These are phyloP conservation scores for Aspergillus calidoustus DNA, from an alignment of 2,329 filamentous ascomycete genomes.

Conservation along the genomic window DNA sequence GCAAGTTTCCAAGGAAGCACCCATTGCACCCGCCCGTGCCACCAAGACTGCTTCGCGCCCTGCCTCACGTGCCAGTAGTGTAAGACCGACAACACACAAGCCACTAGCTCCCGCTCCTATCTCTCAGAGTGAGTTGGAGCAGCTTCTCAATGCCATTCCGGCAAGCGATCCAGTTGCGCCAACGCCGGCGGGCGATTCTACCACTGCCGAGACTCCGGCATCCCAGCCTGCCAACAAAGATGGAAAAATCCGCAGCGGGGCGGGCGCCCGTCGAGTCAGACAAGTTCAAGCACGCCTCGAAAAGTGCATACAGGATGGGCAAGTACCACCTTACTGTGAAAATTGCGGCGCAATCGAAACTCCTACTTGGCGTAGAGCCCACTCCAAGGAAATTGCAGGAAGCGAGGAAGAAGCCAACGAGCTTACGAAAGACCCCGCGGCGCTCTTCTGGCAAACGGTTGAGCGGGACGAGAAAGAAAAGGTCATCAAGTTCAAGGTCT, in stretches of 20 bases:
- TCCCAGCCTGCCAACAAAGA: conserved; percentile 35
- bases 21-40: conserved; percentile 29
- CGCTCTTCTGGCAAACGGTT: conserved; percentile 74
- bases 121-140: conserved; percentile 40
- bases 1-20: conserved; percentile 23
- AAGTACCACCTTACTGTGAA: conserved; percentile 84
- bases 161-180: conserved; percentile 57
- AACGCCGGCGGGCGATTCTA: conserved; percentile 48
- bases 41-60: conserved; percentile 40
- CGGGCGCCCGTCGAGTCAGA: conserved; percentile 69
- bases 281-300: conserved; percentile 62
- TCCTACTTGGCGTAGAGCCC: conserved; percentile 93
- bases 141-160: conserved; percentile 41
- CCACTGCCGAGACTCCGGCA: conserved; percentile 45
- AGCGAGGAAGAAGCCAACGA: conserved; percentile 71
- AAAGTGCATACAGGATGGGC: conserved; percentile 70
- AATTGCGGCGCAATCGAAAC: conserved; percentile 97
- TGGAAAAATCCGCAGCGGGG: conserved; percentile 50
- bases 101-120: conserved; percentile 45
- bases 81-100: conserved; percentile 39
- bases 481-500: conserved; percentile 70
- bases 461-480: conserved; percentile 66
- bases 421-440: conserved; percentile 71
- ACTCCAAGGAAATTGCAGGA: conserved; percentile 74
- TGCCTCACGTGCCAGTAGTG: conserved; percentile 40